Evolutionary conservation across 495 filamentous ascomycete species (phyloP).

Genomic region (Evernia prunastri): DNA sequence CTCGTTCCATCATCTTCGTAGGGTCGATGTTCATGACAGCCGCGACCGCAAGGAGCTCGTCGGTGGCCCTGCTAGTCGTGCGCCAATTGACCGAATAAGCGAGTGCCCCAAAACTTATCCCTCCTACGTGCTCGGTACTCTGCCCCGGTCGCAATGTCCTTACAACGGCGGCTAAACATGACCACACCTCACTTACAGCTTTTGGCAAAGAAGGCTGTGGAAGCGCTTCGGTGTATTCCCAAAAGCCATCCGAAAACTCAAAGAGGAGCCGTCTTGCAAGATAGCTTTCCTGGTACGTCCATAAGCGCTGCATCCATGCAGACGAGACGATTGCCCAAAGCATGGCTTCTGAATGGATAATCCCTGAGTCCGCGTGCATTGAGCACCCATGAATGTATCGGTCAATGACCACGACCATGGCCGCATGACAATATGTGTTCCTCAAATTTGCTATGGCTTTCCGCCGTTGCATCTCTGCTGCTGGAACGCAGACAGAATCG

Average conservation of each 20-base stretch:
- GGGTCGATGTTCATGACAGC: not conserved
- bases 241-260: not conserved
- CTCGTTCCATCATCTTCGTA: not conserved
- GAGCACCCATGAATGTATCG: not conserved
- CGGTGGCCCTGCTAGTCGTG: not conserved
- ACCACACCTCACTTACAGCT: not conserved
- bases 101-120: constrained; percentile 1
- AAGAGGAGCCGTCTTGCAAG: not conserved
- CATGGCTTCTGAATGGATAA: not conserved
- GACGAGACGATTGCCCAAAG: not conserved
- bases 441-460: constrained; percentile 4
- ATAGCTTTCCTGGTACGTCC: constrained; percentile 10
- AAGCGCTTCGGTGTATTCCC: not conserved
- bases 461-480: not conserved
- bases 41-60: constrained; percentile 1
- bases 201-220: not conserved
- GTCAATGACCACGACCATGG: constrained; percentile 5
- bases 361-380: not conserved
- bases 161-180: not conserved
- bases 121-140: not conserved
- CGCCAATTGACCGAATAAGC: not conserved
- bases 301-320: constrained; percentile 6
- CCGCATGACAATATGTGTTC: not conserved
- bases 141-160: not conserved
- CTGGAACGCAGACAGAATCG: constrained; percentile 7